A percentile compares a stretch with the other conserved stretches of the same genome.
phyloP scores from a whole-genome alignment of 2,329 filamentous ascomycete species.

The Colletotrichum limetticola region DNA sequence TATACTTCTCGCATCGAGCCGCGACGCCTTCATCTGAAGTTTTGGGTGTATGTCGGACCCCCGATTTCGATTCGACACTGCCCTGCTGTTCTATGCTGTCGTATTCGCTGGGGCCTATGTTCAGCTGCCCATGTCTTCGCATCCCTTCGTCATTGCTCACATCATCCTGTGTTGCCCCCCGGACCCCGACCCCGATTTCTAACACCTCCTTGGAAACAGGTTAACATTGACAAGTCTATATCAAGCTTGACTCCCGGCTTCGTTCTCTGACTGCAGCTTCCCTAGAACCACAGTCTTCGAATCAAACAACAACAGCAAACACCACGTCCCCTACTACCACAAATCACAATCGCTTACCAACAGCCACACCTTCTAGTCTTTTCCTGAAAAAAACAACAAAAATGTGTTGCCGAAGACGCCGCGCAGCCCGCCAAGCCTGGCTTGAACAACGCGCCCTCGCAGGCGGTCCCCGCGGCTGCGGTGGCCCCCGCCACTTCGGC shows the following conservation, averaged over 20 bases:
- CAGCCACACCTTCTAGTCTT: too few relatives aligned
- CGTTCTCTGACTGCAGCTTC: too few relatives aligned
- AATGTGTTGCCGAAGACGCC: constrained; percentile 26
- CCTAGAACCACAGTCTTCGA: too few relatives aligned
- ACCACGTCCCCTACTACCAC: too few relatives aligned
- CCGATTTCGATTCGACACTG: neutral
- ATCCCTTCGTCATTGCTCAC: constrained; percentile 1
- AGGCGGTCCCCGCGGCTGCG: constrained; percentile 1
- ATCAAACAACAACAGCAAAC: neutral
- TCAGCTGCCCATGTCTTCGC: constrained; percentile 8
- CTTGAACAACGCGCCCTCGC: constrained; percentile 19
- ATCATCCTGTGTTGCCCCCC: neutral
- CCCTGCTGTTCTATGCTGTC: neutral
- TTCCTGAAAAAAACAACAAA: too few relatives aligned
- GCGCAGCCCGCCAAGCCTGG: constrained; percentile 29
- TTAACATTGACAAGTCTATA: neutral
- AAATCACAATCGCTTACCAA: too few relatives aligned
- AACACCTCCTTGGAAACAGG: neutral
- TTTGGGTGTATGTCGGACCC: neutral
- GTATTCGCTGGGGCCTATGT: constrained; percentile 3
- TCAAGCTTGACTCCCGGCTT: neutral
- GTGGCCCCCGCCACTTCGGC: neutral
- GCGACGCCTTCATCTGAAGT: constrained; percentile 1
- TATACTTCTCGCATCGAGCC: neutral
- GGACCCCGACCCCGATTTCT: neutral